Conservation (phyloP, 1,284 basidiomycete genomes). For the Baeospora myosura region DNA sequence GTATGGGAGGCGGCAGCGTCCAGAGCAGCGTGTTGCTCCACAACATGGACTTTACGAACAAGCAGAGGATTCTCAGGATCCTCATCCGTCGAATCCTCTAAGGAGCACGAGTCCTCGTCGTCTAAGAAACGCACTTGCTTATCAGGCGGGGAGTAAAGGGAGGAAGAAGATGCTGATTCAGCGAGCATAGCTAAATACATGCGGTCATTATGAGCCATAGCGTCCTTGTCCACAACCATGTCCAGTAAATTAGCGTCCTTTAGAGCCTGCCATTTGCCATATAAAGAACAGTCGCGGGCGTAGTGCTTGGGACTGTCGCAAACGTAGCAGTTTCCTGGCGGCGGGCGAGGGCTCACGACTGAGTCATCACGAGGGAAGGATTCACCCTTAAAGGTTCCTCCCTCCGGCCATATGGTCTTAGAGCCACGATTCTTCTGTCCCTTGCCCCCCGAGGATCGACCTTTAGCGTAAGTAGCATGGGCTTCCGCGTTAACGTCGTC, state of each 20-base stretch:
- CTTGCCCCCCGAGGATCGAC: neutral
- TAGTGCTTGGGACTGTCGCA: constrained; percentile 10
- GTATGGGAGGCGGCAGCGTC: too few relatives aligned
- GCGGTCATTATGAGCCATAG: too few relatives aligned
- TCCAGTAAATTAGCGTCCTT: constrained; percentile 4
- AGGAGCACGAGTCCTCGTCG: too few relatives aligned
- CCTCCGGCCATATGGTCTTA: constrained; percentile 9
- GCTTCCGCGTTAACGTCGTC: neutral
- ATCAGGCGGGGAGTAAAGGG: too few relatives aligned
- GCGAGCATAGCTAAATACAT: too few relatives aligned
- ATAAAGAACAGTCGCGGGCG: constrained; percentile 8
- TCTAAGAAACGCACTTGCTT: too few relatives aligned
- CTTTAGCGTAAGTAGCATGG: neutral
- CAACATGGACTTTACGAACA: too few relatives aligned
- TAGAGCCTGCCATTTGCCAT: neutral
- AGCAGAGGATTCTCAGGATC: too few relatives aligned
- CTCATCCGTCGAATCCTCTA: too few relatives aligned
- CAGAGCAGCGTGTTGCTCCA: too few relatives aligned
- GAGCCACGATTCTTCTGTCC: neutral
- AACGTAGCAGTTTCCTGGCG: constrained; percentile 10
- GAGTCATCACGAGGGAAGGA: constrained; percentile 8
- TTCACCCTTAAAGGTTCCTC: constrained; percentile 7
- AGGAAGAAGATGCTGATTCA: too few relatives aligned
- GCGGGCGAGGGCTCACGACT: neutral
- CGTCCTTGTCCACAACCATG: neutral